These are phyloP conservation scores for Diospyros lotus DNA, from an alignment of 148 eudicot species.

Conservation along the genomic window DNA sequence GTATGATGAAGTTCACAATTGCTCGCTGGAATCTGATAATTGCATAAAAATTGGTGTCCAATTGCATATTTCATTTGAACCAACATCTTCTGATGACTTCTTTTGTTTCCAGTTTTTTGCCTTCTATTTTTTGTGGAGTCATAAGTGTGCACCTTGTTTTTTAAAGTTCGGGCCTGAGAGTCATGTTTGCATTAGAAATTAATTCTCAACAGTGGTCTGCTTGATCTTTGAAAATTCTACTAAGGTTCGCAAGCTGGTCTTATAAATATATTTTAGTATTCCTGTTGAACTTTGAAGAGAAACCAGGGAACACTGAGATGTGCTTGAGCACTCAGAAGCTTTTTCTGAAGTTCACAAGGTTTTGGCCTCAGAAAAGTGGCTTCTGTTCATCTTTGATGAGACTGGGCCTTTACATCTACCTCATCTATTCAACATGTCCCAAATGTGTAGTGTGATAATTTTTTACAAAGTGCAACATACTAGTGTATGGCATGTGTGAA, in stretches of 20 bases:
- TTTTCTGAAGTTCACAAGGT: slow-evolving; percentile 8
- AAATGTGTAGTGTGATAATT: slow-evolving; percentile 6
- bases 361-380: not conserved
- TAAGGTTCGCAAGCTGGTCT: not conserved
- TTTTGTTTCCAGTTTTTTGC: not conserved
- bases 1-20: too few relatives aligned
- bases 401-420: slow-evolving; percentile 10
- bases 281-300: slow-evolving; percentile 2
- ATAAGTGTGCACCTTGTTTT: not conserved
- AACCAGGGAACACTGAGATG: slow-evolving; percentile 40
- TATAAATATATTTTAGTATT: not conserved
- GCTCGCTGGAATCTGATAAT: not conserved
- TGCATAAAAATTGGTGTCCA: not conserved
- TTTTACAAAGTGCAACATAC: not conserved
- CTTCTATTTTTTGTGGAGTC: not conserved
- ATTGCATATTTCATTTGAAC: not conserved
- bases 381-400: slow-evolving; percentile 13
- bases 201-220: not conserved
- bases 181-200: not conserved
- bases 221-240: not conserved
- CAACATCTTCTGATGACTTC: not conserved
- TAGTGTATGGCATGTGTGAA: not conserved
- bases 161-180: not conserved
- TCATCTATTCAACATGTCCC: slow-evolving; percentile 9
- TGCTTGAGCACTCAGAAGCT: slow-evolving; percentile 13